A percentile compares a stretch with the other conserved stretches of the same genome.
phyloP scores from a whole-genome alignment of 345 rosid genomes.

The Euphorbia lathyris region DNA sequence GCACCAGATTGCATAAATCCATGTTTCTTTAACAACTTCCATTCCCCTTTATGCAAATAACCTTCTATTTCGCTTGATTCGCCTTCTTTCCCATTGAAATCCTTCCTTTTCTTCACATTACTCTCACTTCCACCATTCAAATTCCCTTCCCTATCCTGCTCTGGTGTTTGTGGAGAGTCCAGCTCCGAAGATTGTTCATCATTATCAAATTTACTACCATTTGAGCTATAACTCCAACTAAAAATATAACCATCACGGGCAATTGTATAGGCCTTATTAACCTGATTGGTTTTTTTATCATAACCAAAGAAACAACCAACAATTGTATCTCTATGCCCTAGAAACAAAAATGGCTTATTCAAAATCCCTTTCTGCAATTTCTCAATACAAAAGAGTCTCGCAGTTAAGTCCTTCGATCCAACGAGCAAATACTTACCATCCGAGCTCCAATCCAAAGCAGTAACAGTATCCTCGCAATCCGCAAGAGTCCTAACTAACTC shows the following conservation, averaged over 20 bases:
- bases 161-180: slow-evolving; percentile 63
- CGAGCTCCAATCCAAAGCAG: slow-evolving; percentile 67
- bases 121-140: slow-evolving; percentile 13
- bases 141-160: slow-evolving; percentile 38
- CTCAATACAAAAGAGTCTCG: slow-evolving; percentile 62
- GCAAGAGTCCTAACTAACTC: slow-evolving; percentile 75
- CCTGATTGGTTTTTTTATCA: slow-evolving; percentile 51
- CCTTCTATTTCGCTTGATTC: slow-evolving; percentile 29
- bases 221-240: slow-evolving; percentile 61
- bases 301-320: slow-evolving; percentile 87
- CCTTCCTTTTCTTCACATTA: slow-evolving; percentile 53
- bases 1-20: slow-evolving; percentile 69
- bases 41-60: slow-evolving; percentile 63
- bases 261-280: slow-evolving; percentile 58
- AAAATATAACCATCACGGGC: slow-evolving; percentile 75
- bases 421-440: slow-evolving; percentile 74
- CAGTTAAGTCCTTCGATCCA: slow-evolving; percentile 83
- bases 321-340: slow-evolving; percentile 86
- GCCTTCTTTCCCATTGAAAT: slow-evolving; percentile 44
- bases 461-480: slow-evolving; percentile 62
- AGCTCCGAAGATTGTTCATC: slow-evolving; percentile 42
- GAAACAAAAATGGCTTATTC: slow-evolving; percentile 70
- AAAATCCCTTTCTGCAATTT: slow-evolving; percentile 50
- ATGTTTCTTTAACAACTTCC: slow-evolving; percentile 79
- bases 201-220: slow-evolving; percentile 25